phyloP scores from a whole-genome alignment of 305 asterid species.

The Rubia tinctorum region DNA sequence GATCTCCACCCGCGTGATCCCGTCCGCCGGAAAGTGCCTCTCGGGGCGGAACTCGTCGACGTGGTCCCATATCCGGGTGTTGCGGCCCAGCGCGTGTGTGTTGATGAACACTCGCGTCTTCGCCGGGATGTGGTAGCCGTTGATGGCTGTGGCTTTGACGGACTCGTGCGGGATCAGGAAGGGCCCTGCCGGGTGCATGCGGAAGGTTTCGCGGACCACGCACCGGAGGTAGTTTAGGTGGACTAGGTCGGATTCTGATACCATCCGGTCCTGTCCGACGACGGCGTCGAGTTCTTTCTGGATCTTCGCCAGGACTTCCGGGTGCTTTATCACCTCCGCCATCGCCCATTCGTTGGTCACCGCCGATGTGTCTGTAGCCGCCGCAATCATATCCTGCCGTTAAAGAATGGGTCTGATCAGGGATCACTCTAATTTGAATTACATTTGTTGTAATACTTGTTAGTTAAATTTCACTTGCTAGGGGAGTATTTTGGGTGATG shows the following conservation, averaged over 20 bases:
- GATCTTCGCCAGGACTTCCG: slow-evolving; percentile 53
- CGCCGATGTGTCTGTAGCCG: slow-evolving; percentile 93
- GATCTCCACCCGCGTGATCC: slow-evolving; percentile 73
- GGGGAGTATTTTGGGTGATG: no score
- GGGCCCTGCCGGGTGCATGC: slow-evolving; percentile 98
- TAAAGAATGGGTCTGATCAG: no score
- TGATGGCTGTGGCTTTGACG: slow-evolving; percentile 53
- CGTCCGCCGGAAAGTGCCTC: slow-evolving; percentile 54
- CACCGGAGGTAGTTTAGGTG: slow-evolving; percentile 84
- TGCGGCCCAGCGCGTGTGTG: slow-evolving; percentile 85
- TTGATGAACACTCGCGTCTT: slow-evolving; percentile 93
- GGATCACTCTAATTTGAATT: no score
- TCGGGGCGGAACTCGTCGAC: slow-evolving; percentile 77
- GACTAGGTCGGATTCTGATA: slow-evolving; percentile 52
- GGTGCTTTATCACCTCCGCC: slow-evolving; percentile 86
- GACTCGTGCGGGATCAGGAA: slow-evolving; percentile 93
- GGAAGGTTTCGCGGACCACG: slow-evolving; percentile 79
- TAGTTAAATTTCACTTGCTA: no score
- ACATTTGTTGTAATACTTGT: no score
- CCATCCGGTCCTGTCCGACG: slow-evolving; percentile 73
- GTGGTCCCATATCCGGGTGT: slow-evolving; percentile 63
- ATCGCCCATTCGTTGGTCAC: slow-evolving; percentile 99
- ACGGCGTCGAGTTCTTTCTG: slow-evolving; percentile 70
- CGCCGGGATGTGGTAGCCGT: slow-evolving; percentile 67
- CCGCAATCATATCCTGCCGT: slow-evolving; percentile 87